Percentiles rank a stretch among this genome's conserved stretches.
These are phyloP conservation scores for Cladobotryum protrusum DNA, from an alignment of 2,329 filamentous ascomycete species.

Conservation along the genomic window DNA sequence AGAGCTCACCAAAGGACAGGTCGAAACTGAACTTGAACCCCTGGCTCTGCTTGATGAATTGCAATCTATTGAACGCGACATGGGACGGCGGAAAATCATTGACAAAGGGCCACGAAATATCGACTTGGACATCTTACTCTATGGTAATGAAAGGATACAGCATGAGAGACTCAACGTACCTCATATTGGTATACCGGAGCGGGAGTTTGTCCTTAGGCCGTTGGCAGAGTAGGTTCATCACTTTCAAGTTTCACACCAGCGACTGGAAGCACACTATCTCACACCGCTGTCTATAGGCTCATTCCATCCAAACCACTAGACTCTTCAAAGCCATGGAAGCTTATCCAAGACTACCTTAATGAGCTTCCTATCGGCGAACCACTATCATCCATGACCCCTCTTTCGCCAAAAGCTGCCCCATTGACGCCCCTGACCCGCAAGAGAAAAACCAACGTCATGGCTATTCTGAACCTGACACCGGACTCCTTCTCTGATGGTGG, in stretches of 20 bases:
- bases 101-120: constrained; percentile 95
- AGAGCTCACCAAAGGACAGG: constrained; percentile 39
- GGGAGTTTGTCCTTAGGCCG: constrained; percentile 89
- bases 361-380: constrained; percentile 45
- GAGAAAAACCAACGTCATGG: constrained; percentile 76
- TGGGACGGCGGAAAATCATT: constrained; percentile 77
- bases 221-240: constrained; percentile 60
- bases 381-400: constrained; percentile 54
- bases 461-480: constrained; percentile 88
- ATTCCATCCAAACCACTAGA: constrained; percentile 50
- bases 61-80: constrained; percentile 72
- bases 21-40: constrained; percentile 72
- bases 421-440: constrained; percentile 53
- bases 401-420: constrained; percentile 40
- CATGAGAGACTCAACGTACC: constrained; percentile 75
- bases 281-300: constrained; percentile 34
- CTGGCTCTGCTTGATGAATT: constrained; percentile 71
- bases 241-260: background rate
- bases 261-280: background rate
- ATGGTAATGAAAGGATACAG: constrained; percentile 59
- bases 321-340: constrained; percentile 50
- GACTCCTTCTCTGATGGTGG: constrained; percentile 97
- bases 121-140: constrained; percentile 86
- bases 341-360: constrained; percentile 56
- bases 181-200: constrained; percentile 77